A percentile compares a stretch with the other conserved stretches of the same genome.
Evolutionary conservation across 139 green algal genomes (phyloP).

Genomic region (Dunaliella sp.): DNA sequence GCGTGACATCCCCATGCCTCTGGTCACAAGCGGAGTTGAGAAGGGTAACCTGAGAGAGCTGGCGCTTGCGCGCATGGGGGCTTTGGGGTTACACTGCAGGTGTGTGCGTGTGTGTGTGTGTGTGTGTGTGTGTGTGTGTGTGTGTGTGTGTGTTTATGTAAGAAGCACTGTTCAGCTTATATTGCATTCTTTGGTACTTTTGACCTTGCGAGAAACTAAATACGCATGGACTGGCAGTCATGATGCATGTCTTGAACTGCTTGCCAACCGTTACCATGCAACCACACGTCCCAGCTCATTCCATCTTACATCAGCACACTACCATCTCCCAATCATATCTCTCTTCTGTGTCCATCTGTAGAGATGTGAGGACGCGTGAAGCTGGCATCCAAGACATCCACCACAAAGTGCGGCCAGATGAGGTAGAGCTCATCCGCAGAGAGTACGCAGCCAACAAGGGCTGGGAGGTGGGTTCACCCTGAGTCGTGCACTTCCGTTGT

Average conservation of each 20-base stretch:
- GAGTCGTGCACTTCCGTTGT: background rate
- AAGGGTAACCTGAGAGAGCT: slow-evolving; percentile 97
- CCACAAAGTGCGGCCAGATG: slow-evolving; percentile 64
- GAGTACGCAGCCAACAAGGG: slow-evolving; percentile 93
- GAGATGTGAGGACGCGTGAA: slow-evolving; percentile 93
- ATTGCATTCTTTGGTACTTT: too few species aligned
- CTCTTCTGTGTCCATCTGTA: too few species aligned
- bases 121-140: background rate
- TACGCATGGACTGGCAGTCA: too few species aligned
- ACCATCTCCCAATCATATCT: too few species aligned
- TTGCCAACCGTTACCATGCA: too few species aligned
- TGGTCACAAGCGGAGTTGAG: slow-evolving; percentile 92
- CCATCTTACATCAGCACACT: too few species aligned
- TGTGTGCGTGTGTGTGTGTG: slow-evolving; percentile 3
- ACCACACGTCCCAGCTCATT: too few species aligned
- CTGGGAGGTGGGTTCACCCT: slow-evolving; percentile 77
- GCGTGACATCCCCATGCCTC: slow-evolving; percentile 97
- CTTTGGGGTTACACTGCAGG: slow-evolving; percentile 84
- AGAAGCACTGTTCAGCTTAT: too few species aligned
- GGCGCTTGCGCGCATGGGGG: slow-evolving; percentile 83
- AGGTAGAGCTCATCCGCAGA: slow-evolving; percentile 92
- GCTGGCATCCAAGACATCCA: slow-evolving; percentile 98
- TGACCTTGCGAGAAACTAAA: too few species aligned
- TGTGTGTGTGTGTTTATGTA: background rate
- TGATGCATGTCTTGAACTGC: too few species aligned